Conservation (phyloP, 805 yeast species). For the Kregervanrija pseudodelftensis region DNA sequence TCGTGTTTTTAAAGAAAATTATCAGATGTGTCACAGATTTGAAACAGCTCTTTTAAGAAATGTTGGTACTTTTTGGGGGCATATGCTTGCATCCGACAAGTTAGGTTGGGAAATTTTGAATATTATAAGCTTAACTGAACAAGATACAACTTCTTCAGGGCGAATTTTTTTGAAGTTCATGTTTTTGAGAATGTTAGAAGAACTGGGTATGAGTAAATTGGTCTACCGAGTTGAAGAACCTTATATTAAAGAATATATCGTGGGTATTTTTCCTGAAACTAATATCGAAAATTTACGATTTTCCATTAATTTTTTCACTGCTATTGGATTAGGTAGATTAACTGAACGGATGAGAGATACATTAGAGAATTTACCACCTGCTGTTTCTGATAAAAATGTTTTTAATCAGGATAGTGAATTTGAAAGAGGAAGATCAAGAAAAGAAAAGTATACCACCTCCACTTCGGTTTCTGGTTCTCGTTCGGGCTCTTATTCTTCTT, state of each 20-base stretch:
- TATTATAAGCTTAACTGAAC: constrained; percentile 55
- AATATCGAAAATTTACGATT: constrained; percentile 53
- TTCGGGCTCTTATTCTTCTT: constrained; percentile 13
- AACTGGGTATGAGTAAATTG: constrained; percentile 54
- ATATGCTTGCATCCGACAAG: constrained; percentile 62
- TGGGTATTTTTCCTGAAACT: constrained; percentile 61
- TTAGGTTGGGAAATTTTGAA: constrained; percentile 58
- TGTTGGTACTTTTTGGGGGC: constrained; percentile 82
- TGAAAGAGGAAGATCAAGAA: constrained; percentile 6
- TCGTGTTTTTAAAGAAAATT: constrained; percentile 47
- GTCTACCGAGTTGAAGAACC: constrained; percentile 45
- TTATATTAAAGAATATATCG: constrained; percentile 39
- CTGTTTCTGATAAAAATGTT: constrained; percentile 12
- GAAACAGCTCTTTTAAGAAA: constrained; percentile 73
- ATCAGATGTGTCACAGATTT: constrained; percentile 51
- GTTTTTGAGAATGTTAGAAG: constrained; percentile 72
- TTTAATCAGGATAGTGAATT: neutral
- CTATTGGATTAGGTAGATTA: constrained; percentile 77
- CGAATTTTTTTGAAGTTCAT: constrained; percentile 77
- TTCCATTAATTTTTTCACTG: constrained; percentile 86
- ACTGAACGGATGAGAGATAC: constrained; percentile 74
- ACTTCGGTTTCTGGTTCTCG: constrained; percentile 1
- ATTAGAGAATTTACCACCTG: constrained; percentile 18
- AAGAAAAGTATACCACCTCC: neutral
- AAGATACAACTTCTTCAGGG: constrained; percentile 68